Evolutionary conservation across 306 rosid genomes (phyloP).

Genomic region (barrel medic (Medicago truncatula)): DNA sequence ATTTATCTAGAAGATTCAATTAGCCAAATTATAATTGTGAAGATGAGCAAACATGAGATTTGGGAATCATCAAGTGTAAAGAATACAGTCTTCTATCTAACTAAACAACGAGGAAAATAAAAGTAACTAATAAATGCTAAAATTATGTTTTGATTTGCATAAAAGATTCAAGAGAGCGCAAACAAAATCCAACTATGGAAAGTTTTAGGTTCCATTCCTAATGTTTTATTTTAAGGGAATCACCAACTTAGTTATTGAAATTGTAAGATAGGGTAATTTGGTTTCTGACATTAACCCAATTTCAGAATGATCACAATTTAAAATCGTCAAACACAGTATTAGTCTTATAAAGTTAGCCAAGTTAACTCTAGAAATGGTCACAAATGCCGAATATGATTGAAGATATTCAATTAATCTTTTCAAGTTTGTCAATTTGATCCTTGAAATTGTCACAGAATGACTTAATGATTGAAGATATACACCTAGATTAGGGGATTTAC

Average conservation of each 20-base stretch:
- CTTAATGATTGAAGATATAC: neutral
- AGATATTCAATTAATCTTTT: neutral
- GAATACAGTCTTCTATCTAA: constrained; percentile 26
- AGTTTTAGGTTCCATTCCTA: constrained; percentile 9
- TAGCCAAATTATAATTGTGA: constrained; percentile 9
- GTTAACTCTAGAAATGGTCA: constrained; percentile 1
- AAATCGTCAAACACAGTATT: neutral
- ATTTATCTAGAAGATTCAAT: constrained; percentile 30
- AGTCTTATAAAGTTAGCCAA: neutral
- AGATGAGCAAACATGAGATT: constrained; percentile 26
- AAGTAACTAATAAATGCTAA: neutral
- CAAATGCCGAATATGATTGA: neutral
- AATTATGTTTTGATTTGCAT: constrained; percentile 6
- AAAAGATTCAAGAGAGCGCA: neutral
- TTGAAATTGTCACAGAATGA: neutral
- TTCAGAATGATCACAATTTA: neutral
- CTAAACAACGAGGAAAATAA: neutral
- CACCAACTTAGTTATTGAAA: constrained; percentile 1
- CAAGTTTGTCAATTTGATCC: neutral
- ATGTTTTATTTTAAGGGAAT: neutral
- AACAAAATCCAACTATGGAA: constrained; percentile 21
- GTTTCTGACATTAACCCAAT: neutral
- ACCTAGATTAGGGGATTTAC: neutral
- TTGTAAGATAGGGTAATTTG: neutral
- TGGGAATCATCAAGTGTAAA: constrained; percentile 2